These are phyloP conservation scores for Sporisorium iseilematis-ciliati DNA, from an alignment of 1,284 basidiomycete species.

Conservation along the genomic window DNA sequence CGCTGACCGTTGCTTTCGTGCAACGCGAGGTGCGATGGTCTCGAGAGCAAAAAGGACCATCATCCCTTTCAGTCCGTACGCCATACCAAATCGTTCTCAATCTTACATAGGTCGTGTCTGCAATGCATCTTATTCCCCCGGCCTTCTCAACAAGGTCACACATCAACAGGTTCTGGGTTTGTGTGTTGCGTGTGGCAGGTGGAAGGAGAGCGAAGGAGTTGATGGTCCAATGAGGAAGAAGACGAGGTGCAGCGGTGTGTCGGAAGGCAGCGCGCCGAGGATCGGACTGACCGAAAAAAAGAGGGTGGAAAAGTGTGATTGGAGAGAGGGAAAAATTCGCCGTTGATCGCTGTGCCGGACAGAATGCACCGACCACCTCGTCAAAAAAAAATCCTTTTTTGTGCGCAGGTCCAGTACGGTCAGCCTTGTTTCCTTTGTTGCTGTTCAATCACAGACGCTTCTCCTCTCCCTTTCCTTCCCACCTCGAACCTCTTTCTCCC, in stretches of 20 bases:
- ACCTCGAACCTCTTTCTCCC: neutral
- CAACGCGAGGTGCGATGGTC: neutral
- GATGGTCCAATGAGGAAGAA: conserved; percentile 9
- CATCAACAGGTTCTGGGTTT: neutral
- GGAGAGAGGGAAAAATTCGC: conserved; percentile 12
- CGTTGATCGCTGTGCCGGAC: conserved; percentile 9
- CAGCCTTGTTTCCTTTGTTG: neutral
- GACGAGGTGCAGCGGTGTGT: neutral
- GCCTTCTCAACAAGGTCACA: conserved; percentile 66
- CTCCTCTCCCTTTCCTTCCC: neutral
- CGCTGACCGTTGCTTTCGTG: neutral
- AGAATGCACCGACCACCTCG: conserved; percentile 18
- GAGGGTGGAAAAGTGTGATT: conserved; percentile 7
- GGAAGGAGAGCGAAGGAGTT: neutral
- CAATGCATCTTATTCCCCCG: conserved; percentile 52
- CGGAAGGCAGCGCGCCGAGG: conserved; percentile 19
- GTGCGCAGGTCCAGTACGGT: neutral
- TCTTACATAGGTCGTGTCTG: conserved; percentile 28
- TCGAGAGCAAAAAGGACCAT: conserved; percentile 20
- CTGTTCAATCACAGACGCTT: neutral
- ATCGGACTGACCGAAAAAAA: conserved; percentile 29
- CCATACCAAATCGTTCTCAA: conserved; percentile 8
- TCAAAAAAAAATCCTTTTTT: conserved; percentile 3
- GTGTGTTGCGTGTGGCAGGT: neutral
- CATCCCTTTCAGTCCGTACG: conserved; percentile 26